Percentiles rank a stretch among this genome's conserved stretches.
Conservation (phyloP, 2,329 filamentous ascomycete genomes). For the Botryotinia convoluta region DNA sequence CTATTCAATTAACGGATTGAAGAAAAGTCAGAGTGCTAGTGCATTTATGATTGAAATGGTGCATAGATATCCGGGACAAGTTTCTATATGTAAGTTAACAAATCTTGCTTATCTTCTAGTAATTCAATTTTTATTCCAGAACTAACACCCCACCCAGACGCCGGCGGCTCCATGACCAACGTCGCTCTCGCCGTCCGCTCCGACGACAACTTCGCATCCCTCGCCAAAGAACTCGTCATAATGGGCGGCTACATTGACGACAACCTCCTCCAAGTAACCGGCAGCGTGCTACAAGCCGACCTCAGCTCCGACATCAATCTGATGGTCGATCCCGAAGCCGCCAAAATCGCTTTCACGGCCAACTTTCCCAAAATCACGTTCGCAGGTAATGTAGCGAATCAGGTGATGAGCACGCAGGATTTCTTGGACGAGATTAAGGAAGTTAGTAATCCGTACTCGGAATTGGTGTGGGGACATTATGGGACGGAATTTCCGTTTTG, state of each 20-base stretch:
- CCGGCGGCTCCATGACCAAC: conserved; percentile 48
- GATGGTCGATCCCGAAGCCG: conserved; percentile 50
- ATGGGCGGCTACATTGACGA: conserved; percentile 52
- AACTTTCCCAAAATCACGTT: conserved; percentile 47
- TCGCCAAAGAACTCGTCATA: conserved; percentile 47
- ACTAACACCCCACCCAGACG: conserved; percentile 25
- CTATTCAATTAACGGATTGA: conserved; percentile 38
- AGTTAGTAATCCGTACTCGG: conserved; percentile 42
- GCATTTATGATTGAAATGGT: conserved; percentile 49
- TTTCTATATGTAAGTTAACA: conserved; percentile 42
- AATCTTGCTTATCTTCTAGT: neutral
- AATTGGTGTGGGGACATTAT: conserved; percentile 42
- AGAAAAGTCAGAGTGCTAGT: conserved; percentile 40
- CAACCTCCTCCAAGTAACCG: conserved; percentile 39
- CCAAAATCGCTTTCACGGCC: conserved; percentile 49
- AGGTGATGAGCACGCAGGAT: conserved; percentile 43
- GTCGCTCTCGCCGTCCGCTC: conserved; percentile 47
- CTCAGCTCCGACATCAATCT: conserved; percentile 46
- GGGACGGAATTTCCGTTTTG: conserved; percentile 44
- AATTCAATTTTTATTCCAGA: rapidly evolving
- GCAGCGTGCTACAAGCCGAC: conserved; percentile 33
- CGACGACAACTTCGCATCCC: conserved; percentile 46
- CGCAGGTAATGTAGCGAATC: conserved; percentile 48
- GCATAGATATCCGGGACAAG: conserved; percentile 48
- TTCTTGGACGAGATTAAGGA: conserved; percentile 42